phyloP scores from a whole-genome alignment of 345 rosid species.

The Lepidium africanum region DNA sequence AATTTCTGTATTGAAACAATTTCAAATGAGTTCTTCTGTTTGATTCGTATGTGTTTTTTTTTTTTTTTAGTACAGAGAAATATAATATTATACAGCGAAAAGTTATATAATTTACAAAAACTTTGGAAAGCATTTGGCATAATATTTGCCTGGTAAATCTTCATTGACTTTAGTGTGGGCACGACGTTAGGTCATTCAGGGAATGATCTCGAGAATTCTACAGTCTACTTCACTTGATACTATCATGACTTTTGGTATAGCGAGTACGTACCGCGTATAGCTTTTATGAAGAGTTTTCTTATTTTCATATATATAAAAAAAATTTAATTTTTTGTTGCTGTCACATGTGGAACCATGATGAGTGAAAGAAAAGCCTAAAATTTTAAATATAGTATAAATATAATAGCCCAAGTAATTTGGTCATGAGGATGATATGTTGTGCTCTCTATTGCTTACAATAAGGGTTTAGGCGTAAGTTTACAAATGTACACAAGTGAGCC shows the following conservation, averaged over 20 bases:
- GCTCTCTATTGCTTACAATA: too few species aligned
- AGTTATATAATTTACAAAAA: background rate
- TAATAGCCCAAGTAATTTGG: too few species aligned
- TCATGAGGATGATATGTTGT: too few species aligned
- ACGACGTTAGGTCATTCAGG: constrained; percentile 4
- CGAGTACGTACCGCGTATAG: constrained; percentile 20
- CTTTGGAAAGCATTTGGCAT: constrained; percentile 16
- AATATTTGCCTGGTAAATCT: background rate
- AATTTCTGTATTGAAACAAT: too few species aligned
- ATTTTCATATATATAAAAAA: background rate
- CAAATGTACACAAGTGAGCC: too few species aligned
- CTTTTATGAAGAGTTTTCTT: background rate
- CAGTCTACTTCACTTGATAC: constrained; percentile 14
- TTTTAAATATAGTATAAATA: too few species aligned
- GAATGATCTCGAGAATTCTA: constrained; percentile 7
- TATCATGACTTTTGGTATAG: constrained; percentile 7
- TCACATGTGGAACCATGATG: too few species aligned
- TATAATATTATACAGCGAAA: background rate
- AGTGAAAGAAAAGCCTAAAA: too few species aligned
- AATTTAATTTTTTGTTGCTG: too few species aligned
- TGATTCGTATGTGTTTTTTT: too few species aligned
- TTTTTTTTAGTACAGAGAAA: background rate
- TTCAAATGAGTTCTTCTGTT: too few species aligned
- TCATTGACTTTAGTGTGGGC: constrained; percentile 25
- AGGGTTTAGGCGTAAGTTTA: too few species aligned